Evolutionary conservation across 2,329 filamentous ascomycete genomes (phyloP), one percentile per base, ranked within the genome.

Genomic region (Penicillium sclerotigenum): DNA sequence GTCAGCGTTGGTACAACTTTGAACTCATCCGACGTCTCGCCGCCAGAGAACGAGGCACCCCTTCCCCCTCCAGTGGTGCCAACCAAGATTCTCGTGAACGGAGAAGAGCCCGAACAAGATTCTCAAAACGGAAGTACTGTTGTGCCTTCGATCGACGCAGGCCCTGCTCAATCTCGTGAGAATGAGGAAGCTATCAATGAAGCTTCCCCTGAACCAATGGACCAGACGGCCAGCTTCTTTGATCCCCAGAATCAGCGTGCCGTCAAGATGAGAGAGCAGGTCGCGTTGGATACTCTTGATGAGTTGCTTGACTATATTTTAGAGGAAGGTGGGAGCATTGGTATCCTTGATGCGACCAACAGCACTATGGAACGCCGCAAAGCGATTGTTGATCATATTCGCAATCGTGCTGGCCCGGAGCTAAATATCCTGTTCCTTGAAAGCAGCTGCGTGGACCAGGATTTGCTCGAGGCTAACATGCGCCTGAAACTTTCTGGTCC

Each of bases 281-380:
- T 96, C 34, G 94, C 94, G 5, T 84, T 97, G 73, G 89, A 93
- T 50, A 97, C 94, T 0, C 77, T 97, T 48, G 90, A 99, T 66
- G 94, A 99, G 70, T 80, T 97, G 9, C 76, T 99, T 45, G 88
- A 96, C 65, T 99, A 96, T 72, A 86, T 99, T 11, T 79, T 97
- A 33, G 80, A 87, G 24, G 81, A 87, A 52, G 90, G 88, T 28
- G 94, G 94, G 45, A 90, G 91, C 29, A 90, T 97, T 10, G 94
- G 94, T 36, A 97, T 99, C 60, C 84, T 99, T 13, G 94, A 99
- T 75, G 94, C 94, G 8, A 99, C 94, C 8, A 99, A 99, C 77
- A 97, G 92, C 77, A 99, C 94, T 0, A 82, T 96, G 47, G 84
- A 90, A 60, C 87, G 94, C 36, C 85, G 94, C 47, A 87, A 93